These are phyloP conservation scores for Saccharomycopsis sp. DNA, from an alignment of 805 yeast species.

Conservation along the genomic window DNA sequence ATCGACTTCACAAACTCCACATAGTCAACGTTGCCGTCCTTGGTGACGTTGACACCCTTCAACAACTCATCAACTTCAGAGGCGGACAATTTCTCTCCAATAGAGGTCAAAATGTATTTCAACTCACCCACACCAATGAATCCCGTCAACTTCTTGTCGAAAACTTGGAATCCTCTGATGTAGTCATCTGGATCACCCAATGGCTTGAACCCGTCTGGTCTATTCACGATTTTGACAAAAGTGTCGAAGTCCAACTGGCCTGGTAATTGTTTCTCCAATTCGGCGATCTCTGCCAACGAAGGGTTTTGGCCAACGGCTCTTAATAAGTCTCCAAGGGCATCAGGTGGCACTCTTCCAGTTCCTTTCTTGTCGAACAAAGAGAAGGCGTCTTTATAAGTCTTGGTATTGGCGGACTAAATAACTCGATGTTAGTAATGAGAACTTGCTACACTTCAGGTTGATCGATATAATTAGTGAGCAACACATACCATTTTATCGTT, in stretches of 20 bases:
- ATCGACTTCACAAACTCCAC: conserved; percentile 91
- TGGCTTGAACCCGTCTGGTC: conserved; percentile 85
- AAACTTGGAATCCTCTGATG: conserved; percentile 90
- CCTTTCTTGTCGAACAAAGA: conserved; percentile 96
- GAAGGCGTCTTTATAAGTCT: conserved; percentile 81
- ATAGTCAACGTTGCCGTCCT: conserved; percentile 93
- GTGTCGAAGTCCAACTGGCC: conserved; percentile 62
- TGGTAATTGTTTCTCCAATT: conserved; percentile 38
- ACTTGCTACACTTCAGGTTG: too few relatives aligned
- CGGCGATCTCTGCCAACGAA: conserved; percentile 77
- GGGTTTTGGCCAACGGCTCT: conserved; percentile 99
- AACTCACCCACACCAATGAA: conserved; percentile 96
- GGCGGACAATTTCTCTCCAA: conserved; percentile 90
- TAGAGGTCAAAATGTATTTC: conserved; percentile 87
- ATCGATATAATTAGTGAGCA: not conserved
- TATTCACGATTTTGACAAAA: conserved; percentile 66
- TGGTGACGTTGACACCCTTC: conserved; percentile 89
- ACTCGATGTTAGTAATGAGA: not conserved
- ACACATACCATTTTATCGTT: not conserved
- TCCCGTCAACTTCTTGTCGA: conserved; percentile 93
- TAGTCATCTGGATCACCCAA: conserved; percentile 84
- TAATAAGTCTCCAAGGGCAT: conserved; percentile 83
- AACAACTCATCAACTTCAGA: conserved; percentile 92
- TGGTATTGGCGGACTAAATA: conserved; percentile 24
- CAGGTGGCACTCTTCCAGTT: conserved; percentile 80